These are phyloP conservation scores for Cytospora mali DNA, from an alignment of 2,329 filamentous ascomycete genomes.

Conservation along the genomic window DNA sequence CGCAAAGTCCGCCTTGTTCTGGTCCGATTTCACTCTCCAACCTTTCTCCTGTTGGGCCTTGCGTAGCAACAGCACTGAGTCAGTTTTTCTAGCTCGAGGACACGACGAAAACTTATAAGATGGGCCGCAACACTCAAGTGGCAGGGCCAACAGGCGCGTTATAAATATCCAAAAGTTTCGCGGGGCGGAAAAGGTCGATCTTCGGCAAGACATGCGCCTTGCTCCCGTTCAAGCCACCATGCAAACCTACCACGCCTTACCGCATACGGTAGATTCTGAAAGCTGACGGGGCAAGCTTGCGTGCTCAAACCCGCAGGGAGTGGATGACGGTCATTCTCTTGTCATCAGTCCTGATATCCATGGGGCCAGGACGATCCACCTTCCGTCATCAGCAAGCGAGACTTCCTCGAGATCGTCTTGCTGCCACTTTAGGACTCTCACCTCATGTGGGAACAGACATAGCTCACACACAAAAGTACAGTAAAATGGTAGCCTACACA, in stretches of 20 bases:
- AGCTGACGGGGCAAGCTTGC: conserved; percentile 18
- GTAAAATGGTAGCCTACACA: neutral
- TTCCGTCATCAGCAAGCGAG: neutral
- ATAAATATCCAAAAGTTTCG: conserved; percentile 26
- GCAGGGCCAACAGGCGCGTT: conserved; percentile 23
- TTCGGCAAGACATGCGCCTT: conserved; percentile 24
- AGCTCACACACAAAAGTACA: conserved; percentile 3
- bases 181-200: conserved; percentile 19
- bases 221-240: conserved; percentile 17
- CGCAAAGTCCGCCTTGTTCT: neutral
- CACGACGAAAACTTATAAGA: conserved; percentile 10
- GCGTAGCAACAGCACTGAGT: neutral
- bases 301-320: conserved; percentile 16
- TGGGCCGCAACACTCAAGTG: conserved; percentile 4
- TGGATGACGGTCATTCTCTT: conserved; percentile 11
- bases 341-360: neutral
- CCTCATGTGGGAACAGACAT: neutral
- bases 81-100: neutral
- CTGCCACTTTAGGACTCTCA: conserved; percentile 16
- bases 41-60: too few relatives aligned
- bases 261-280: conserved; percentile 2
- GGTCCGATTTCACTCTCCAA: neutral
- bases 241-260: conserved; percentile 13
- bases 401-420: neutral
- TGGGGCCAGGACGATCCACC: conserved; percentile 14